phyloP scores from a whole-genome alignment of 345 rosid genomes.

The Dimocarpus longan region DNA sequence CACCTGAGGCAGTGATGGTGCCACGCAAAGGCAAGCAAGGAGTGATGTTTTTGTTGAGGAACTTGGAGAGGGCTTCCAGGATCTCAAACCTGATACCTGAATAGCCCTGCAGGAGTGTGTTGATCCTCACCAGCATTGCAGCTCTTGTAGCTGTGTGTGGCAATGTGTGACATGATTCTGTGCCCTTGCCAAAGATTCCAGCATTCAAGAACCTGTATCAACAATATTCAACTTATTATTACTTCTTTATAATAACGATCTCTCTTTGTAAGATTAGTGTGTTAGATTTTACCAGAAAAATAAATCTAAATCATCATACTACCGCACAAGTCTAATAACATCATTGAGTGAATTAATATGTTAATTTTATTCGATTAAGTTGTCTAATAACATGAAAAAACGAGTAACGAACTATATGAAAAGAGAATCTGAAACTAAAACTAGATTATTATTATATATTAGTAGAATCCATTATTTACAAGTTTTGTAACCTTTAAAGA shows the following conservation, averaged over 20 bases:
- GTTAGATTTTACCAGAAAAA: neutral
- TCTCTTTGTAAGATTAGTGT: neutral
- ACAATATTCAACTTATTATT: neutral
- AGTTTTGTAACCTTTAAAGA: no score
- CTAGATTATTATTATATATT: no score
- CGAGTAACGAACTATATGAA: no score
- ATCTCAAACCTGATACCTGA: slow-evolving; percentile 45
- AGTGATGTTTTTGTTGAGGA: slow-evolving; percentile 37
- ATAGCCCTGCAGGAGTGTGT: slow-evolving; percentile 46
- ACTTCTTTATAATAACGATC: neutral
- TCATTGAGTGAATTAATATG: neutral
- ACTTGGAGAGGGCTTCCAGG: slow-evolving; percentile 36
- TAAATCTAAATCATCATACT: neutral
- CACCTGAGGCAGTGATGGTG: slow-evolving; percentile 36
- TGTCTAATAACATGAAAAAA: no score
- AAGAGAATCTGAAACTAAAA: no score
- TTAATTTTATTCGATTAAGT: no score
- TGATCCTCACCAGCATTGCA: slow-evolving; percentile 43
- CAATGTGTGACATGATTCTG: slow-evolving; percentile 30
- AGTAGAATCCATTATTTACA: no score
- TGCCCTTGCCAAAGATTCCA: slow-evolving; percentile 37
- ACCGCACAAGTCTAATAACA: neutral
- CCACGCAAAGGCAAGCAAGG: slow-evolving; percentile 44
- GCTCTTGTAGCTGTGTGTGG: slow-evolving; percentile 40
- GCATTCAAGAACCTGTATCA: slow-evolving; percentile 38